Evolutionary conservation across 805 yeast genomes (phyloP), one percentile per base, ranked within the genome.

Genomic region (Jamesozyma rosinii): DNA sequence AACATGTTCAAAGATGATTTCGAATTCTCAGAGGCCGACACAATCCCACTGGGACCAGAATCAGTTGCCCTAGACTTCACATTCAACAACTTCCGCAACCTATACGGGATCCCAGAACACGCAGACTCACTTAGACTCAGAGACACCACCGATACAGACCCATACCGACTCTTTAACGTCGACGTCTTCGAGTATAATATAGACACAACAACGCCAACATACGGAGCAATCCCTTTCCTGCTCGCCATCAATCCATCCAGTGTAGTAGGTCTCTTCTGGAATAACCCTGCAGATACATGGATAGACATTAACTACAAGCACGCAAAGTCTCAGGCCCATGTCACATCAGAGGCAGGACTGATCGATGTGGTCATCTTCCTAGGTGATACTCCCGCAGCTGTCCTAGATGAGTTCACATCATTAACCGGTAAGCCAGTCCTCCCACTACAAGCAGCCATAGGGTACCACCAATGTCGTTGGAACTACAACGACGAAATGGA

Each of bases 381-480:
- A 29, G 92, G 78, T 14, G 63, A 69, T 2, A 71, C 76, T 0
- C 81, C 86, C 1, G 59, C 63, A 1, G 59, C 63, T 1, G 71
- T 92, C 19, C 72, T 80, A 34, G 55, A 68, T 35, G 69, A 77
- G 29, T 90, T 83, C 59, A 81, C 87, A 1, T 51, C 59, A 2
- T 61, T 92, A 15, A 81, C 95, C 0, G 98, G 98, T 0, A 74
- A 66, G 45, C 71, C 88, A 0, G 61, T 70, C 6, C 63, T 92
- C 10, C 98, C 98, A 1, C 83, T 78, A 49, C 49, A 80, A 35
- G 83, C 88, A 54, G 70, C 95, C 0, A 61, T 88, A 13, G 97
- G 95, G 0, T 86, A 92, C 58, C 97, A 92, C 58, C 98, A 92
- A 64, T 90, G 96, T 58, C 75, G 97, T 56, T 92, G 98, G 98